Evolutionary conservation across 139 green algal genomes (phyloP).

Genomic region (Medakamo hakoo): DNA sequence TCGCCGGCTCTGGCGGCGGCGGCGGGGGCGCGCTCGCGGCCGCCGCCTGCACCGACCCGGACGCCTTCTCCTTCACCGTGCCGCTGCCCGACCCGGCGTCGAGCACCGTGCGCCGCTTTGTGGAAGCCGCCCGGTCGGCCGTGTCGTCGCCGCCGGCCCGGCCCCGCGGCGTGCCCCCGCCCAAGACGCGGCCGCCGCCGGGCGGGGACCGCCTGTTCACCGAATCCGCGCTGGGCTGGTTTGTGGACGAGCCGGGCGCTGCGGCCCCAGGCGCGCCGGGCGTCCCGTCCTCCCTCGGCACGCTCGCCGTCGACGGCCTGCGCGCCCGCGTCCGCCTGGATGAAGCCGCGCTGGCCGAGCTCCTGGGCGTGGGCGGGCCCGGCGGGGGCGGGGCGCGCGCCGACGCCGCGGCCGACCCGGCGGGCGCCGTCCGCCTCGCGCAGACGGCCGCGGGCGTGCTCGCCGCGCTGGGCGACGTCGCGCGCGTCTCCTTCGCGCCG

Average conservation of each 20-base stretch:
- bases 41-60: too few species aligned
- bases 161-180: too few species aligned
- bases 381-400: too few species aligned
- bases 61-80: conserved; percentile 29
- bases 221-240: not conserved
- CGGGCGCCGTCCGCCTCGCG: not conserved
- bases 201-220: too few species aligned
- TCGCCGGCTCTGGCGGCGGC: too few species aligned
- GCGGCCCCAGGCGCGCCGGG: too few species aligned
- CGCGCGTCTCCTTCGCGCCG: not conserved
- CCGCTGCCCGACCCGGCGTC: conserved; percentile 18
- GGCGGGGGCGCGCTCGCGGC: too few species aligned
- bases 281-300: not conserved
- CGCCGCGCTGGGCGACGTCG: not conserved
- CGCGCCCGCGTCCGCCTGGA: not conserved
- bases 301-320: not conserved
- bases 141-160: not conserved
- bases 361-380: not conserved
- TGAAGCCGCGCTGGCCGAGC: not conserved
- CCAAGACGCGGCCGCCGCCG: too few species aligned
- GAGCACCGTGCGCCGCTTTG: not conserved
- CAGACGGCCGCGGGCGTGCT: not conserved
- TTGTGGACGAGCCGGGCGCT: not conserved
- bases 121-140: not conserved
- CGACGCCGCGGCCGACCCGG: not conserved